phyloP scores from a whole-genome alignment of 495 filamentous ascomycete genomes.

The Neurospora discreta region DNA sequence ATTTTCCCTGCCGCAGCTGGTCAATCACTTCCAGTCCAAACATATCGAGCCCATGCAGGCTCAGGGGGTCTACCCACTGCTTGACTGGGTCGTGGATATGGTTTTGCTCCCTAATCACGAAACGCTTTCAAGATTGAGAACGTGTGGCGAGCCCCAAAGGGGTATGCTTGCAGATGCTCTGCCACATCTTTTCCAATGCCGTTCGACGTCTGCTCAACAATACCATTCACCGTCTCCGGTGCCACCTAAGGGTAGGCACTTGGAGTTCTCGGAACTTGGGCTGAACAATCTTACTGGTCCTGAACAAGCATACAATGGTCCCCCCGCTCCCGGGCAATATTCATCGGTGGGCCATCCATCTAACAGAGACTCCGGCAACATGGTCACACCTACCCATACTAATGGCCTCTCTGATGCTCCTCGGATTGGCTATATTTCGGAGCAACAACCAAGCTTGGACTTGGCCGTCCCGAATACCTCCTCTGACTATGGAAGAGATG shows the following conservation, averaged over 20 bases:
- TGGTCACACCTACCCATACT: background rate
- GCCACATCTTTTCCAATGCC: conserved; percentile 24
- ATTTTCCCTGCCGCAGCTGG: conserved; percentile 49
- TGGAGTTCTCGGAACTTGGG: background rate
- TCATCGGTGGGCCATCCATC: background rate
- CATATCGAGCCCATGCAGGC: conserved; percentile 36
- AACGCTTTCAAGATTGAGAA: conserved; percentile 35
- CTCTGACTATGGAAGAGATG: background rate
- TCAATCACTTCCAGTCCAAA: conserved; percentile 55
- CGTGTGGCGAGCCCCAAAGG: conserved; percentile 42
- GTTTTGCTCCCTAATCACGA: conserved; percentile 49
- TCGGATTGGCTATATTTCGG: background rate
- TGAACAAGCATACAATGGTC: background rate
- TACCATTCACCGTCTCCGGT: background rate
- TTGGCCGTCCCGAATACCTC: background rate
- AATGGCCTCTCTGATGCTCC: background rate
- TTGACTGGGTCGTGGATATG: conserved; percentile 62
- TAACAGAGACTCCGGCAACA: background rate
- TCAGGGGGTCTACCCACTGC: conserved; percentile 6
- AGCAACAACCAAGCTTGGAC: background rate
- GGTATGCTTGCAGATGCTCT: conserved; percentile 49
- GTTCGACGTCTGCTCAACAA: background rate
- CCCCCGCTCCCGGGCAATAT: background rate
- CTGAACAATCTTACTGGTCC: background rate
- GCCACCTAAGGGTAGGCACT: background rate